These are phyloP conservation scores for Fusarium coffeatum DNA, from an alignment of 2,329 filamentous ascomycete species.

Conservation along the genomic window DNA sequence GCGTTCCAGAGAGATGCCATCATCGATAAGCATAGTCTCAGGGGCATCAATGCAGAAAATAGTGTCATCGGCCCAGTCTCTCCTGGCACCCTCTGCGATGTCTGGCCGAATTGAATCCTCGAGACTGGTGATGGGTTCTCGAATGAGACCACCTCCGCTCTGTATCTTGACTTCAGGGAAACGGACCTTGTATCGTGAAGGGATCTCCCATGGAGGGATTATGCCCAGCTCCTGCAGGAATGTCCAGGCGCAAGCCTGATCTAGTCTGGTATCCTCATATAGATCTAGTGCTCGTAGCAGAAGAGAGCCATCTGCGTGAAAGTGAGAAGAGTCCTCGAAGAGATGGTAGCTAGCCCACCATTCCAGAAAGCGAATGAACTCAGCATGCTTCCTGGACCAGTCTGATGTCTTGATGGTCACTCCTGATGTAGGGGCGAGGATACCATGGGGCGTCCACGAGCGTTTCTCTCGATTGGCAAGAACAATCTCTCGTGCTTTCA, in stretches of 20 bases:
- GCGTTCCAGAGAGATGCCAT: conserved; percentile 78
- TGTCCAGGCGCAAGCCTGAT: conserved; percentile 64
- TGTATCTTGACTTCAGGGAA: conserved; percentile 62
- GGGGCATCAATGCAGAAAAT: conserved; percentile 80
- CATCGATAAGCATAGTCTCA: conserved; percentile 78
- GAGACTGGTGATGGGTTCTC: conserved; percentile 49
- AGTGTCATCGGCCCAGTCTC: conserved; percentile 67
- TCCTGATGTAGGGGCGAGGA: conserved; percentile 49
- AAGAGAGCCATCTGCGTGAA: conserved; percentile 71
- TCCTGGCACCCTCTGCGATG: conserved; percentile 62
- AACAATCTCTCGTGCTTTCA: conserved; percentile 62
- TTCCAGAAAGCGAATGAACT: conserved; percentile 76
- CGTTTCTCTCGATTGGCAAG: conserved; percentile 62
- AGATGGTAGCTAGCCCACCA: conserved; percentile 71
- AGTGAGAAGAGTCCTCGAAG: conserved; percentile 63
- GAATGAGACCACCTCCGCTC: conserved; percentile 57
- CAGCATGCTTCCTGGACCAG: conserved; percentile 51
- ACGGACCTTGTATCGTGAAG: conserved; percentile 69
- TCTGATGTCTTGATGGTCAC: conserved; percentile 32
- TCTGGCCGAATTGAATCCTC: conserved; percentile 56
- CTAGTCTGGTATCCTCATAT: conserved; percentile 62
- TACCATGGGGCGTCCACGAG: conserved; percentile 62
- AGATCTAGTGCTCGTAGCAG: conserved; percentile 71
- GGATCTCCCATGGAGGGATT: conserved; percentile 77
- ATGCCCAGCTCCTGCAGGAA: conserved; percentile 83